These are phyloP conservation scores for Corynespora cassiicola DNA, from an alignment of 2,329 filamentous ascomycete genomes.

Conservation along the genomic window DNA sequence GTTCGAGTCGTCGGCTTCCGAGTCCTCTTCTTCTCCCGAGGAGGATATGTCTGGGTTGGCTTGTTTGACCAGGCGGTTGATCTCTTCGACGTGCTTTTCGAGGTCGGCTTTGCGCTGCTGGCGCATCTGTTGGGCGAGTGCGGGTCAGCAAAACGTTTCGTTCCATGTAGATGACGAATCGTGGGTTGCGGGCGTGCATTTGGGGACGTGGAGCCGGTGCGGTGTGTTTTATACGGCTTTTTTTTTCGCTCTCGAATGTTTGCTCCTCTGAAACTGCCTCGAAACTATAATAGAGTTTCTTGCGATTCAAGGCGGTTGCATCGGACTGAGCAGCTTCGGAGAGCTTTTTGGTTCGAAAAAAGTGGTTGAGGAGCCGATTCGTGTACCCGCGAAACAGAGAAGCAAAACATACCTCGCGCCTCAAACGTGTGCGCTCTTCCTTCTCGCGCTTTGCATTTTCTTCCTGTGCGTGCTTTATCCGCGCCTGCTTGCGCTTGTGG, in stretches of 20 bases:
- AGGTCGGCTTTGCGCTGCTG: slow-evolving; percentile 83
- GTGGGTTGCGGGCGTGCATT: too few relatives aligned
- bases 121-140: slow-evolving; percentile 72
- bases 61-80: slow-evolving; percentile 73
- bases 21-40: slow-evolving; percentile 66
- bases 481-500: slow-evolving; percentile 90
- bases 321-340: too few relatives aligned
- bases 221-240: too few relatives aligned
- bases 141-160: background rate
- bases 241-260: slow-evolving; percentile 3
- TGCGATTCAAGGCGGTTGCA: too few relatives aligned
- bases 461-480: slow-evolving; percentile 85
- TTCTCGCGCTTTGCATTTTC: slow-evolving; percentile 77
- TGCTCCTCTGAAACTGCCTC: background rate
- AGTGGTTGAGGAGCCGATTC: too few relatives aligned
- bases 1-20: slow-evolving; percentile 25
- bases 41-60: slow-evolving; percentile 52
- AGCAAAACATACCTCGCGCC: slow-evolving; percentile 72
- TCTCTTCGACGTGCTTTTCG: slow-evolving; percentile 78
- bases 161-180: background rate
- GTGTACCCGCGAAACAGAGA: too few relatives aligned
- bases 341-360: background rate
- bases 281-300: too few relatives aligned
- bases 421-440: slow-evolving; percentile 74
- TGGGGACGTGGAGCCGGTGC: too few relatives aligned